Percentiles rank a stretch among this genome's conserved stretches.
Conservation (phyloP, 257 asterid species). For the Solanum ahanhuiri region DNA sequence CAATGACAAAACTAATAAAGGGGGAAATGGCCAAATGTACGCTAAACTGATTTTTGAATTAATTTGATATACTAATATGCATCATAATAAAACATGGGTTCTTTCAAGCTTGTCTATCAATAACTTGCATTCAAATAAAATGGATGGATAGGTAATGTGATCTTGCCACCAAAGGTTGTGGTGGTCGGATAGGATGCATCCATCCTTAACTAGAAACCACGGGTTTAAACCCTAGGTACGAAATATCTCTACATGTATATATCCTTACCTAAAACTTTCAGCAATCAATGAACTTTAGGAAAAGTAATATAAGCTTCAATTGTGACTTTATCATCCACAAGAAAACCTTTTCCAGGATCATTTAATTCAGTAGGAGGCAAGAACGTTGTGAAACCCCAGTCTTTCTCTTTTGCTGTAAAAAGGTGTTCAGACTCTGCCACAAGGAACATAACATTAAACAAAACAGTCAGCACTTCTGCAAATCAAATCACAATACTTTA, state of each 20-base stretch:
- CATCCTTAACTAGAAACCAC: too few species aligned
- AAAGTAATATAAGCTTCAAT: neutral
- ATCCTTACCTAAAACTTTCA: neutral
- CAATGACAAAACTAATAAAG: too few species aligned
- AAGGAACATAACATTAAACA: neutral
- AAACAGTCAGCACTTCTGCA: neutral
- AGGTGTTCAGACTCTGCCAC: constrained; percentile 40
- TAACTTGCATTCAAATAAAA: neutral
- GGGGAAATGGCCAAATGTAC: too few species aligned
- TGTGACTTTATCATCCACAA: neutral
- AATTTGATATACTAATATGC: too few species aligned
- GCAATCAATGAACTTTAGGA: neutral
- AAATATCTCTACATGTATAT: too few species aligned
- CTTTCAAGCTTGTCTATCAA: neutral
- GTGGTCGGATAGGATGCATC: too few species aligned
- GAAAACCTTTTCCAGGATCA: constrained; percentile 27
- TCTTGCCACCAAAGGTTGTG: neutral
- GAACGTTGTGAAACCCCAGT: constrained; percentile 51
- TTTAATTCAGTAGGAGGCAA: constrained; percentile 45
- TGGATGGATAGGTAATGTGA: neutral
- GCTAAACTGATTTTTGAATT: too few species aligned
- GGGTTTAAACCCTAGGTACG: too few species aligned
- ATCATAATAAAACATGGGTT: neutral
- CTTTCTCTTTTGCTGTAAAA: constrained; percentile 41
- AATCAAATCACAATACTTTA: neutral